phyloP scores from a whole-genome alignment of 1,284 basidiomycete species.

The Pisolithus thermaeus region DNA sequence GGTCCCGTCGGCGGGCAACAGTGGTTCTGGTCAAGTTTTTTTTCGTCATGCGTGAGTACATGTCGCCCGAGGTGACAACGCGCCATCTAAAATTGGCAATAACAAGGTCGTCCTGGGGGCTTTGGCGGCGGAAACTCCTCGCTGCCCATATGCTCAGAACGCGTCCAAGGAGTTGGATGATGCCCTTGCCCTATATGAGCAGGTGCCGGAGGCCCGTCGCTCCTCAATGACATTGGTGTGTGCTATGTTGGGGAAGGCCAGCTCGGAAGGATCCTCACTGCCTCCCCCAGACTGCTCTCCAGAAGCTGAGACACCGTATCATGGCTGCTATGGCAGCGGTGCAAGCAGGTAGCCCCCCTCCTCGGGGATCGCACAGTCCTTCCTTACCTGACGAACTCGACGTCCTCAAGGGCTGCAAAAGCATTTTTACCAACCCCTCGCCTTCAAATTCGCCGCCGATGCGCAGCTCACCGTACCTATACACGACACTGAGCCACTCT shows the following conservation, averaged over 20 bases:
- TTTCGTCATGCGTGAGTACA: slow-evolving; percentile 43
- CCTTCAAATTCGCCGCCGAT: slow-evolving; percentile 19
- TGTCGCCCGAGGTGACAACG: background rate
- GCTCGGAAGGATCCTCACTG: background rate
- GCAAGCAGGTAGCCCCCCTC: slow-evolving; percentile 3
- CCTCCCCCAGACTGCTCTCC: slow-evolving; percentile 8
- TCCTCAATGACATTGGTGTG: slow-evolving; percentile 37
- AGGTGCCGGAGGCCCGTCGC: slow-evolving; percentile 35
- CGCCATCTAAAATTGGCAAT: slow-evolving; percentile 21
- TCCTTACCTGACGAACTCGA: slow-evolving; percentile 8
- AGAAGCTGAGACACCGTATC: slow-evolving; percentile 19
- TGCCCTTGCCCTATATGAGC: slow-evolving; percentile 36
- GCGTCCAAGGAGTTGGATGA: slow-evolving; percentile 37
- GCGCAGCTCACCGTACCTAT: slow-evolving; percentile 2
- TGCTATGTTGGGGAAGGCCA: slow-evolving; percentile 7
- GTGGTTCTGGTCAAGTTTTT: slow-evolving; percentile 50
- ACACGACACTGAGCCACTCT: background rate
- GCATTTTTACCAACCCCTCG: slow-evolving; percentile 28
- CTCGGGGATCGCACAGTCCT: slow-evolving; percentile 1
- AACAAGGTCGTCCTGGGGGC: slow-evolving; percentile 47
- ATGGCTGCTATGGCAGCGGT: slow-evolving; percentile 11
- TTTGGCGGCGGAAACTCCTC: slow-evolving; percentile 41
- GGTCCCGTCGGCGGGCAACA: slow-evolving; percentile 32
- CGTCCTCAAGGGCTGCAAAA: slow-evolving; percentile 34
- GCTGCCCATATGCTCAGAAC: slow-evolving; percentile 35